phyloP scores from a whole-genome alignment of 176 grass and related monocot species.

The Lolium perenne region DNA sequence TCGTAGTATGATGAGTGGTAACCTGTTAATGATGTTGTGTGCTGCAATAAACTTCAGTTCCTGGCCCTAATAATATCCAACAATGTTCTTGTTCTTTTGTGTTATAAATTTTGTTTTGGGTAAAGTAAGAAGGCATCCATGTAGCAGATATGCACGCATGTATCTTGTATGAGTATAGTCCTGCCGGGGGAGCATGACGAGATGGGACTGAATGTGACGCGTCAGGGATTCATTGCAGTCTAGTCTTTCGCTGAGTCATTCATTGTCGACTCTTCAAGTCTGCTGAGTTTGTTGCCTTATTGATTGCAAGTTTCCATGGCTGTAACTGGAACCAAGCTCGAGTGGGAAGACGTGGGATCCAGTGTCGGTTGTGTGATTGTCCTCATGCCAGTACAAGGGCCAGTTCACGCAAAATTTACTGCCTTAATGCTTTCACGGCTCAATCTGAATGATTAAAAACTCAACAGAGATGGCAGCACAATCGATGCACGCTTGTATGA shows the following conservation, averaged over 20 bases:
- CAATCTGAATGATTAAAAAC: background rate
- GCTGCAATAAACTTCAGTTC: background rate
- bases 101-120: background rate
- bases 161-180: background rate
- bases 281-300: constrained; percentile 14
- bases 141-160: background rate
- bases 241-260: background rate
- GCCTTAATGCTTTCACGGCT: background rate
- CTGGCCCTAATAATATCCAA: background rate
- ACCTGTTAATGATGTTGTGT: constrained; percentile 16
- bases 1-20: background rate
- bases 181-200: background rate
- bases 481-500: background rate
- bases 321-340: background rate
- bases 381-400: background rate
- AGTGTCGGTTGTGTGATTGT: background rate
- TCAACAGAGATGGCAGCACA: background rate
- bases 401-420: background rate
- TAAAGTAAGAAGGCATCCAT: background rate
- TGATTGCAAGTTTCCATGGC: background rate
- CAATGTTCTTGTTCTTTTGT: background rate
- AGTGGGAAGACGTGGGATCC: constrained; percentile 30
- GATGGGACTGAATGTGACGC: constrained; percentile 25
- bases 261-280: background rate
- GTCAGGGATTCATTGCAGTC: background rate